Evolutionary conservation across 225 moss, liverwort and hornwort species (phyloP), one percentile per base, ranked within the genome.

Genomic region (Polytrichum formosum): DNA sequence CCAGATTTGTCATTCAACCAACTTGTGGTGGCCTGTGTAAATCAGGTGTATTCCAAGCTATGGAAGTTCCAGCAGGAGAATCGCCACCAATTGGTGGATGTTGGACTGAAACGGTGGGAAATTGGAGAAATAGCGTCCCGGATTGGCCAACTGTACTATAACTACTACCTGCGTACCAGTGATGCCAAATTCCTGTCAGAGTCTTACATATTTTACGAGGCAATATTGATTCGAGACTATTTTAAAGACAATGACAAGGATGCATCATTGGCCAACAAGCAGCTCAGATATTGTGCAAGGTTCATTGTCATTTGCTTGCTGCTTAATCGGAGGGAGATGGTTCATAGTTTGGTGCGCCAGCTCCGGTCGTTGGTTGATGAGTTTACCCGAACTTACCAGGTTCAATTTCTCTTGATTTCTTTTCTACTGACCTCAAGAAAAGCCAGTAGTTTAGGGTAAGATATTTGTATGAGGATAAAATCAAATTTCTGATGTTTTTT

Each of bases 61-160:
- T 96, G 96, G 96, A 96, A 87, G 81, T 96, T 89, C 67, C 96
- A 96, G 84, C 93, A 91, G 74, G 96, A 96, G 82, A 88, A 96
- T 80, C 93, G 96, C 56, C 91, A 90, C 18, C 90, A 90, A 73
- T 71, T 96, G 70, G 83, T 93, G 70, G 91, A 93, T 63, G 88
- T 88, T 56, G 93, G 93, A n/a, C 76, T 96, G 55, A 91, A 93
- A 76, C 91, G 96, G n/a, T 96, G 96, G 96, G 96, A 96, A 77
- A 93, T 96, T 55, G 96, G 96, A 56, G 93, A 96, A 82, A 96
- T 96, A 59, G 96, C 96, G 25, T 96, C 93, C 29, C 87, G 96
- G 65, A 96, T 96, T 72, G 93, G 96, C n/a, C 96, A 96, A 84
- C 76, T 96, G 33, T 96, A 96, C 69, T 93, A 96, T 84, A 93